Percentiles rank a stretch among this genome's conserved stretches.
Evolutionary conservation across 768 basidiomycete genomes (phyloP).

Genomic region (Boletus edulis): DNA sequence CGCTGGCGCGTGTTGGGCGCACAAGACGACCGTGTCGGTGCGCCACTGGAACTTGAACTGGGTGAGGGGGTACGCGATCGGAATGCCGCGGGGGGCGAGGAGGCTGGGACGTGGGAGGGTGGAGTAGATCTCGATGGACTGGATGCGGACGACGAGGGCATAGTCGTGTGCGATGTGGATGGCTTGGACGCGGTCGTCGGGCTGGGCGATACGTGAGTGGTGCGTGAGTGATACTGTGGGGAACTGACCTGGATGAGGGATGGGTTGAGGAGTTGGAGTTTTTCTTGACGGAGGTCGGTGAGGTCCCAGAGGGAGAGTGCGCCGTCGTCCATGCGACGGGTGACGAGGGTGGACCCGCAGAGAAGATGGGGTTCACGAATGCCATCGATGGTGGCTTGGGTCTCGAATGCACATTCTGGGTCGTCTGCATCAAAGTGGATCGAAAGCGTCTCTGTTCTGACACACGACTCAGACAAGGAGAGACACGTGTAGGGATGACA

Average conservation of each 20-base stretch:
- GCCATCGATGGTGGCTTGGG: conserved; percentile 31
- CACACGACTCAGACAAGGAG: neutral
- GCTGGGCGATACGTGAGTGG: neutral
- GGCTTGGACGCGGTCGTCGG: conserved; percentile 41
- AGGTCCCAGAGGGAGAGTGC: conserved; percentile 39
- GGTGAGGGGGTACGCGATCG: conserved; percentile 42
- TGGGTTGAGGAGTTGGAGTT: conserved; percentile 36
- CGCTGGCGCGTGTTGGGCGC: conserved; percentile 22
- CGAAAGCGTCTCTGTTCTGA: conserved; percentile 42
- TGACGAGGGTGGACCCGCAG: conserved; percentile 37
- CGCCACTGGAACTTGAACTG: conserved; percentile 53
- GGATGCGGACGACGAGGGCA: conserved; percentile 44
- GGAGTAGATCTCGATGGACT: conserved; percentile 43
- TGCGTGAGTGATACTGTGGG: neutral
- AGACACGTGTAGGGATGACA: neutral
- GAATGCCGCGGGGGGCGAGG: conserved; percentile 11
- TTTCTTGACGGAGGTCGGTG: conserved; percentile 26
- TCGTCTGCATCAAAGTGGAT: conserved; percentile 37
- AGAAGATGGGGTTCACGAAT: conserved; percentile 36
- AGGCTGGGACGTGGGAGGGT: conserved; percentile 25
- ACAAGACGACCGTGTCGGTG: conserved; percentile 50
- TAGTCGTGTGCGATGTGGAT: conserved; percentile 42
- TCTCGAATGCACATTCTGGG: conserved; percentile 38
- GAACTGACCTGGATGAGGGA: conserved; percentile 31
- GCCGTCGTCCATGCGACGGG: conserved; percentile 27